phyloP scores from a whole-genome alignment of 768 basidiomycete genomes.

The Kwoniella europaea region DNA sequence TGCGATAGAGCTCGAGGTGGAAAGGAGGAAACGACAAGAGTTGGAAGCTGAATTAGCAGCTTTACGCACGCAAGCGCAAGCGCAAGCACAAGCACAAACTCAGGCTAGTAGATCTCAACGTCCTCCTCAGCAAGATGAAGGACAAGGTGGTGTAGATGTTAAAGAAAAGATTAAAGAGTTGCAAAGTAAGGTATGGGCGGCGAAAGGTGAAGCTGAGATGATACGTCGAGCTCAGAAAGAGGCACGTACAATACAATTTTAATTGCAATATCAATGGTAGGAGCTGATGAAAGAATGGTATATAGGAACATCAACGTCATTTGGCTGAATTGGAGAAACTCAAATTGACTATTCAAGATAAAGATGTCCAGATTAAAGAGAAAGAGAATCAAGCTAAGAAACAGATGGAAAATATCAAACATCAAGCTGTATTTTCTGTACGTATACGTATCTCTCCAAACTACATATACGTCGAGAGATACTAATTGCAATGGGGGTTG shows the following conservation, averaged over 20 bases:
- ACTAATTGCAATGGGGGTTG: background rate
- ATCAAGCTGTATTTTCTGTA: slow-evolving; percentile 50
- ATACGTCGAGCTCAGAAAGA: slow-evolving; percentile 37
- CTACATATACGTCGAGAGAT: background rate
- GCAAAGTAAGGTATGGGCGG: slow-evolving; percentile 41
- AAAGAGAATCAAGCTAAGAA: slow-evolving; percentile 31
- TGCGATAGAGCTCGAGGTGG: slow-evolving; percentile 41
- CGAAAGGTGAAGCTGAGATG: slow-evolving; percentile 43
- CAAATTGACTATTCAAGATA: slow-evolving; percentile 27
- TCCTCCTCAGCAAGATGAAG: background rate
- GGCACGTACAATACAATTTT: background rate
- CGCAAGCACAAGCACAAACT: slow-evolving; percentile 2
- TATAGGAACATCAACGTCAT: slow-evolving; percentile 32
- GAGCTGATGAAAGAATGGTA: background rate
- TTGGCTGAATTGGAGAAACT: slow-evolving; percentile 34
- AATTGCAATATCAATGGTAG: no score
- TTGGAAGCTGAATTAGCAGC: slow-evolving; percentile 26
- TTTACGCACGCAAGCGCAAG: background rate
- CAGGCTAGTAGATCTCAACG: slow-evolving; percentile 11
- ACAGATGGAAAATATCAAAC: slow-evolving; percentile 42
- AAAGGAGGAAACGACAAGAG: slow-evolving; percentile 24
- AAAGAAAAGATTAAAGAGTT: slow-evolving; percentile 24
- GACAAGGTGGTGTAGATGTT: slow-evolving; percentile 11
- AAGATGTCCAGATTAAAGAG: slow-evolving; percentile 35
- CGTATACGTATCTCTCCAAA: background rate